Percentiles rank a stretch among this genome's conserved stretches.
Conservation (phyloP, 2,329 filamentous ascomycete species). For the Metarhizium brunneum region DNA sequence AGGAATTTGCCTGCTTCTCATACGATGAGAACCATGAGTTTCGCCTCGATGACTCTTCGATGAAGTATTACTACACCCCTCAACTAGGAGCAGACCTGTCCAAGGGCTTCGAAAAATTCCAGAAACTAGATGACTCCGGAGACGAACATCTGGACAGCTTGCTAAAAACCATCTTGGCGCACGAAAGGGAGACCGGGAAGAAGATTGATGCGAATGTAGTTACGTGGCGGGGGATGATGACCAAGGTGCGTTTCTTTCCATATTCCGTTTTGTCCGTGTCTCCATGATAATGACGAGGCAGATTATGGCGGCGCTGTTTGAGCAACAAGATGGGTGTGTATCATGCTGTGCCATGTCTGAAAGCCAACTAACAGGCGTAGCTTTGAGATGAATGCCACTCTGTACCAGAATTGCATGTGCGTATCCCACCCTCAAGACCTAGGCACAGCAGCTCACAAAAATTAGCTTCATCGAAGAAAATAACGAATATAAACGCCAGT, state of each 20-base stretch:
- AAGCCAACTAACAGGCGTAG: conserved; percentile 31
- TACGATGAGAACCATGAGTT: conserved; percentile 79
- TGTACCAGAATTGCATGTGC: conserved; percentile 55
- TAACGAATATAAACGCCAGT: conserved; percentile 59
- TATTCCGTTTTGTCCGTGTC: not conserved
- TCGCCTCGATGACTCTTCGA: conserved; percentile 64
- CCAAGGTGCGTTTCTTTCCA: conserved; percentile 54
- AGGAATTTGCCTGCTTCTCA: conserved; percentile 91
- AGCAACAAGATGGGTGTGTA: conserved; percentile 63
- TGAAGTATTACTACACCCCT: conserved; percentile 84
- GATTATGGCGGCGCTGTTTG: conserved; percentile 81
- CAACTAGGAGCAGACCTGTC: conserved; percentile 64
- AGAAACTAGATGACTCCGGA: conserved; percentile 69
- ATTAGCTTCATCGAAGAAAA: conserved; percentile 87
- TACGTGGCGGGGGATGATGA: conserved; percentile 98
- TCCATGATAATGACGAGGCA: conserved; percentile 24
- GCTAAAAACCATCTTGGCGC: conserved; percentile 61
- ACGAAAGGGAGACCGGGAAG: conserved; percentile 60
- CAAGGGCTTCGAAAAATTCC: conserved; percentile 71
- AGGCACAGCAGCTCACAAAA: not conserved
- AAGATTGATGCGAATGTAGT: conserved; percentile 70
- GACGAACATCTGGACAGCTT: conserved; percentile 85
- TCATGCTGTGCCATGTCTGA: not conserved
- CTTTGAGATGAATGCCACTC: conserved; percentile 93
- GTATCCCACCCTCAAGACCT: conserved; percentile 10